A percentile compares a stretch with the other conserved stretches of the same genome.
These are phyloP conservation scores for Geotrichum phurueaensis DNA, from an alignment of 1,139 yeast genomes.

Conservation along the genomic window DNA sequence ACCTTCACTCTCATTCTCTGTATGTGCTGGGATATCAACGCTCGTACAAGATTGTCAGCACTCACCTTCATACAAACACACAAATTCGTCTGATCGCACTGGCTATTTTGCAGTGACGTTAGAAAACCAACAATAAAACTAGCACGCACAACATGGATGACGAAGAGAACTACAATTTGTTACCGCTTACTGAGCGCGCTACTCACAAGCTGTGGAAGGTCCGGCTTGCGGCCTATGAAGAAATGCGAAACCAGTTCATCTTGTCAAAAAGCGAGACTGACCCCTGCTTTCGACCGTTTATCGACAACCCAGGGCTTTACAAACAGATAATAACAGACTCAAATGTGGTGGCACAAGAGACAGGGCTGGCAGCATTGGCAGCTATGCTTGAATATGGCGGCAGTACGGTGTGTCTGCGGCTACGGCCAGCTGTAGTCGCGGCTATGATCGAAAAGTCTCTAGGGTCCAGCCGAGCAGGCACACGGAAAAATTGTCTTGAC, in stretches of 20 bases:
- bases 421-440: conserved; percentile 46
- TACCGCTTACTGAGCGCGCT: conserved; percentile 63
- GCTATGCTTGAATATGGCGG: conserved; percentile 61
- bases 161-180: conserved; percentile 54
- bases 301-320: conserved; percentile 45
- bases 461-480: conserved; percentile 70
- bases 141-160: conserved; percentile 11
- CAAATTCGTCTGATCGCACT: neutral
- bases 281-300: conserved; percentile 46
- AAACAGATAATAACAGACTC: conserved; percentile 62
- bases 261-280: conserved; percentile 51
- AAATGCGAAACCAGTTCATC: conserved; percentile 49
- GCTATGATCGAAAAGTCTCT: conserved; percentile 75
- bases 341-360: conserved; percentile 90
- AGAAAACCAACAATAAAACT: neutral
- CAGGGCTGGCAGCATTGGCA: conserved; percentile 56
- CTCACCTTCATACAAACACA: neutral
- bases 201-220: conserved; percentile 84
- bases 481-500: conserved; percentile 63
- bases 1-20: too few species aligned
- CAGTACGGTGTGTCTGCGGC: conserved; percentile 33
- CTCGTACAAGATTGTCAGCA: too few species aligned
- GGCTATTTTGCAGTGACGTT: neutral
- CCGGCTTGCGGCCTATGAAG: conserved; percentile 73
- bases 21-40: too few species aligned